phyloP scores from a whole-genome alignment of 192 early-diverging fungal genomes.

The Linnemannia schmuckeri region DNA sequence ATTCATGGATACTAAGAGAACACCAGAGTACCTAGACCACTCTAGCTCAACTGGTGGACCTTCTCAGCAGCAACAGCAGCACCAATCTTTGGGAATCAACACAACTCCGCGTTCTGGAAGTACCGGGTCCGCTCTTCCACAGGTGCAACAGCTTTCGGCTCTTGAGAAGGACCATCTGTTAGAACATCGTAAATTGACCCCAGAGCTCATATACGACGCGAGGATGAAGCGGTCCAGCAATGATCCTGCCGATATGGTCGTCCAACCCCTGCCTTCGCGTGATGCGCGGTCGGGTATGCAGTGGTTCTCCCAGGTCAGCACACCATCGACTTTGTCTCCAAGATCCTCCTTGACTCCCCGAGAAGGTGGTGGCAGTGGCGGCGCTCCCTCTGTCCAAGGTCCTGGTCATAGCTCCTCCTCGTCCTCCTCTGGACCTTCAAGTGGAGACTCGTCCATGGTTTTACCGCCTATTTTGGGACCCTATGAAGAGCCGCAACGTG shows the following conservation, averaged over 20 bases:
- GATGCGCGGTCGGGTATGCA: conserved; percentile 42
- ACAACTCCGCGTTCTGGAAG: background rate
- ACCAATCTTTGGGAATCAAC: background rate
- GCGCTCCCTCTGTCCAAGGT: background rate
- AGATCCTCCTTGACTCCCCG: background rate
- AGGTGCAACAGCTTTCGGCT: conserved; percentile 14
- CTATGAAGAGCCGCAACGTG: background rate
- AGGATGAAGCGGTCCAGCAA: conserved; percentile 34
- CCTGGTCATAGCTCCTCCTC: background rate
- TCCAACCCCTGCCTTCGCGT: conserved; percentile 44
- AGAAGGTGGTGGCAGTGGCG: background rate
- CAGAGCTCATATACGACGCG: conserved; percentile 22
- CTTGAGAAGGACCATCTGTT: conserved; percentile 31
- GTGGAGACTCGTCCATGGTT: background rate
- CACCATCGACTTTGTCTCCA: background rate
- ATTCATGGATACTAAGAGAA: conserved; percentile 4
- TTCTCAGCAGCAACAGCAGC: background rate
- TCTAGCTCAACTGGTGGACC: too few species aligned
- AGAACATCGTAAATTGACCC: conserved; percentile 44
- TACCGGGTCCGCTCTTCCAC: background rate
- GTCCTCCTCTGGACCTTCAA: background rate
- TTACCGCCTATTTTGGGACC: conserved; percentile 31
- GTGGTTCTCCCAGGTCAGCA: conserved; percentile 48
- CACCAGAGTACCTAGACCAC: background rate
- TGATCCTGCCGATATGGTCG: conserved; percentile 31